Evolutionary conservation across 495 filamentous ascomycete genomes (phyloP), one percentile per base, ranked within the genome.

Genomic region (Neurospora africana): DNA sequence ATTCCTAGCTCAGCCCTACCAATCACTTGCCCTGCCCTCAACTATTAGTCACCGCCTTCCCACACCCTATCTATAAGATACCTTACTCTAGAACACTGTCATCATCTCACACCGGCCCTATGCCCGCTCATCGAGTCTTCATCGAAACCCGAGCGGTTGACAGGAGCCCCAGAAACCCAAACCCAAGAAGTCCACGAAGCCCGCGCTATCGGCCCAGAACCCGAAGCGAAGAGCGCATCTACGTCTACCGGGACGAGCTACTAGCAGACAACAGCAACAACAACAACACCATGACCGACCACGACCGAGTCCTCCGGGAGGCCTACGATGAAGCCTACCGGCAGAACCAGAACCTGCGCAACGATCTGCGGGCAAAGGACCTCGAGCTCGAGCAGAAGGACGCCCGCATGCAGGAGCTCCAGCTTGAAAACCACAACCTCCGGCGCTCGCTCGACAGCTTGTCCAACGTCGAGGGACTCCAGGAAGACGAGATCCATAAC

Each of bases 391-490:
- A 58, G 2, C 39, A 76, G 27, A 65, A 69, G 27, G 73, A 71
- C 36, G 39, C 36, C 43, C 39, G 38, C 33, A 70, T 71, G 36
- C n/a, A 77, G 23, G 70, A 74, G 70, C 74, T 78, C 3, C 23
- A 71, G 36, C 71, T 69, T 19, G 69, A 80, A 39, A 79, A 78
- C 75, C 74, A 69, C 35, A 74, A 76, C 40, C 78, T 79, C 11
- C 74, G 75, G n/a, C 78, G 71, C 9, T 73, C 75, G 5, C 68
- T 73, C 15, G 75, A 76, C 41, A 74, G 69, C 68, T 69, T 43
- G 44, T 71, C 76, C 13, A 75, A 77, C 68, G 67, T 71, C 47
- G 76, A 78, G 6, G 70, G 72, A 38, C 72, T 72, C 19, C 70
- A 71, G 30, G 73, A 74, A 23, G 68, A 36, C 23, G 76, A 75